Evolutionary conservation across 2,329 filamentous ascomycete species (phyloP), one percentile per base, ranked within the genome.

Genomic region (Calonectria ilicicola): DNA sequence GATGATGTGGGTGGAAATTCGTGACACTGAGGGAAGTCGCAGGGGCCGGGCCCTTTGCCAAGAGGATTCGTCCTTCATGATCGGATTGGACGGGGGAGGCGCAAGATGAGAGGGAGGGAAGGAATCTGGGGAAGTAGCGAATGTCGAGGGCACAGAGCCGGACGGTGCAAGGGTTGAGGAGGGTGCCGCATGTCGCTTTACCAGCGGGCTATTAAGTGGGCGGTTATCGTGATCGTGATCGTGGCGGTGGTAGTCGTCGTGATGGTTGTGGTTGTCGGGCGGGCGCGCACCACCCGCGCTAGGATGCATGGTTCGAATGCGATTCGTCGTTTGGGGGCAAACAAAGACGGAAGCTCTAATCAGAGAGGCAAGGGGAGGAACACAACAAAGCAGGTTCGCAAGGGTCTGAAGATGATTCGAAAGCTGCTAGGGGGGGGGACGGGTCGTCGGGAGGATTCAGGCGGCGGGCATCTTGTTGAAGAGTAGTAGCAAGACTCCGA

Each of bases 1-100:
- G 66, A 87, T 70, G 73, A 85, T 63, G 53, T 76, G 73, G 47
- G 76, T 67, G n/a, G 73, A 73, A 21, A 77, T 60, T 44, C 65
- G 74, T 51, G 75, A 72, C 60, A 76, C 58, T 29, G 72, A 65
- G 46, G 71, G 65, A 23, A 74, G 69, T 74, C 70, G 76, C 75
- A 69, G 60, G 67, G 32, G 56, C 73, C 75, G 72, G 58, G 70
- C 49, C 73, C 72, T 76, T 62, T 32, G 62, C 58, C 32, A 68
- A 65, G 68, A 67, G 27, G 49, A 23, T 65, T 49, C 42, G 47
- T 67, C 69, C 72, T 70, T 58, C 77, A 79, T 79, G 77, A 65
- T 69, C 26, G 70, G 44, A 27, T 29, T 42, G 64, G 70, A 67
- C 62, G 58, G 72, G 56, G 32, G 64, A 72, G 51, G 46, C 69